Evolutionary conservation across 2,329 filamentous ascomycete genomes (phyloP).

Genomic region (Paradendryphiella salina): DNA sequence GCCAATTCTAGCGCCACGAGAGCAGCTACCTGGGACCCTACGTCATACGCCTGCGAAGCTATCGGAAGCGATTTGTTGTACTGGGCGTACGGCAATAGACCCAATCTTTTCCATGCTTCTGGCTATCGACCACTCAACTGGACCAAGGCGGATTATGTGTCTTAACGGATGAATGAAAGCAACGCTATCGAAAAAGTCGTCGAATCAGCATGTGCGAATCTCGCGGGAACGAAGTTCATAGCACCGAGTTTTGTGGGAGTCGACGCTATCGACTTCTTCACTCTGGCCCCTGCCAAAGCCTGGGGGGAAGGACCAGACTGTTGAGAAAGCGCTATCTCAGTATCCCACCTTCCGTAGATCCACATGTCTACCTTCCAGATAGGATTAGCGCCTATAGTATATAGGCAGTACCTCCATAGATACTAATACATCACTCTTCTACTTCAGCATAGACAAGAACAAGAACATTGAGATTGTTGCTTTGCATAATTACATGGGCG

Average conservation of each 20-base stretch:
- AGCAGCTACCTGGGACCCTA: conserved; percentile 57
- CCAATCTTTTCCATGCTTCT: conserved; percentile 59
- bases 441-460: conserved; percentile 39
- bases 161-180: conserved; percentile 8
- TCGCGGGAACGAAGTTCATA: conserved; percentile 2
- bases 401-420: too few species aligned
- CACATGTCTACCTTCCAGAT: too few species aligned
- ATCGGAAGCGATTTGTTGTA: conserved; percentile 56
- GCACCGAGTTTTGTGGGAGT: conserved; percentile 8
- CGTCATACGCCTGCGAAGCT: conserved; percentile 60
- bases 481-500: conserved; percentile 66
- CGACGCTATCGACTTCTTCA: background rate
- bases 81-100: conserved; percentile 68
- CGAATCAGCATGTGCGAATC: background rate
- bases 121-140: conserved; percentile 57
- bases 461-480: conserved; percentile 56
- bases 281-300: background rate
- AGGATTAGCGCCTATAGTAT: too few species aligned
- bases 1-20: conserved; percentile 52
- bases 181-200: background rate
- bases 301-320: background rate
- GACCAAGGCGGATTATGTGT: conserved; percentile 54
- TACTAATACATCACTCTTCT: too few species aligned
- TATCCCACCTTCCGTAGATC: too few species aligned
- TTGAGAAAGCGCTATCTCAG: too few species aligned